These are phyloP conservation scores for Xylaria sp. DNA, from an alignment of 2,329 filamentous ascomycete species.

Conservation along the genomic window DNA sequence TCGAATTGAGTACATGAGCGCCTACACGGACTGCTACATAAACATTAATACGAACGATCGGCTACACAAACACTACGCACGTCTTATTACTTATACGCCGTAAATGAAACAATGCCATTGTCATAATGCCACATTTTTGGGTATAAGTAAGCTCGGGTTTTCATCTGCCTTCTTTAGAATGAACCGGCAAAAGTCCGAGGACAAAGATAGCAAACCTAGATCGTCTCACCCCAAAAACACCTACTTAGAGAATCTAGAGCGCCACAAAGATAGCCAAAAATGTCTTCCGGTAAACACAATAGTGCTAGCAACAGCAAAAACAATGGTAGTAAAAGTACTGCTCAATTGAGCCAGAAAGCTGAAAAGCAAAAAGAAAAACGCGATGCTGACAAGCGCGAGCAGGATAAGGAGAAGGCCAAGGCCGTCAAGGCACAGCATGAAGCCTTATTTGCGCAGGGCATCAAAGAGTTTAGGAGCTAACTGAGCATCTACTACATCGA, in stretches of 20 bases:
- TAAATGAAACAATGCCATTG: background rate
- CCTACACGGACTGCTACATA: background rate
- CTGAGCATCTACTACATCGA: background rate
- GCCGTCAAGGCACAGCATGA: background rate
- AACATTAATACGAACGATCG: background rate
- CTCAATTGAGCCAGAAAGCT: background rate
- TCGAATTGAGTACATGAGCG: background rate
- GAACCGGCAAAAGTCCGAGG: background rate
- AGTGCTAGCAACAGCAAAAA: background rate
- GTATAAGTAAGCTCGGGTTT: background rate
- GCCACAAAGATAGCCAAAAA: background rate
- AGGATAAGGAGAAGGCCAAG: background rate
- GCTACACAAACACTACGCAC: too few species aligned
- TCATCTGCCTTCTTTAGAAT: background rate
- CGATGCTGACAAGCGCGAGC: background rate
- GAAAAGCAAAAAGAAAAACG: background rate
- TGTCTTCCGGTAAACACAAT: background rate
- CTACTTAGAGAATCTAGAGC: background rate
- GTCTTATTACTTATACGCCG: background rate
- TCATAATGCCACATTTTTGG: background rate
- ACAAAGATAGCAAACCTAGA: background rate
- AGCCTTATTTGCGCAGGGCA: background rate
- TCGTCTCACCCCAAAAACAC: background rate
- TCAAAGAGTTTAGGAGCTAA: background rate
- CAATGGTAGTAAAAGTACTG: background rate